Evolutionary conservation across 176 grass and related monocot genomes (phyloP).

Genomic region (Raddia guianensis): DNA sequence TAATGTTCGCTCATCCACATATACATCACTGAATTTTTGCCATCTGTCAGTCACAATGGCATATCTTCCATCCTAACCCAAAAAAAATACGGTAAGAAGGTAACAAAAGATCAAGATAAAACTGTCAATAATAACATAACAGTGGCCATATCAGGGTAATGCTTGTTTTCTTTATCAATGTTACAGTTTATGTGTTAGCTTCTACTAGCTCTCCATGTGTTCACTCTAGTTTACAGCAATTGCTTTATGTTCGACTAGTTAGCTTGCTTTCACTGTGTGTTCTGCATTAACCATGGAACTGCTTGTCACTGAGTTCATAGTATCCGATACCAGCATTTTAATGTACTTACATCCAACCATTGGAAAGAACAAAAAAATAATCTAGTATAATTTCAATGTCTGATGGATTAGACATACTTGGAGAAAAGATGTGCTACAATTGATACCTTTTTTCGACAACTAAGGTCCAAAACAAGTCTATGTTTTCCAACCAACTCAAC

Average conservation of each 20-base stretch:
- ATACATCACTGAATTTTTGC: constrained; percentile 90
- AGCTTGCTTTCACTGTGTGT: background rate
- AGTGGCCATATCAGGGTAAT: background rate
- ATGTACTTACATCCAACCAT: background rate
- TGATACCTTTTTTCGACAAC: constrained; percentile 84
- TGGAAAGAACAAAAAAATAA: constrained; percentile 4
- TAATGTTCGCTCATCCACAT: constrained; percentile 68
- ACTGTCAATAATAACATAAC: constrained; percentile 20
- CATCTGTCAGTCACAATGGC: constrained; percentile 89
- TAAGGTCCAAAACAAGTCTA: constrained; percentile 93
- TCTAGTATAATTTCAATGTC: background rate
- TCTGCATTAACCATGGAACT: background rate
- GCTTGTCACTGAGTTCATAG: background rate
- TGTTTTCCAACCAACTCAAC: constrained; percentile 69
- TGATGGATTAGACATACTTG: background rate
- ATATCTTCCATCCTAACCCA: constrained; percentile 75
- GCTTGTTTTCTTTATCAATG: background rate
- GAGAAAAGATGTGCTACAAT: constrained; percentile 3
- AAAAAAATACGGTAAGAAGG: constrained; percentile 35
- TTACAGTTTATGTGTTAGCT: constrained; percentile 1
- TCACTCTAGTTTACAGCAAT: background rate
- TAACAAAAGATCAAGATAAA: constrained; percentile 12
- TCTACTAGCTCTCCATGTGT: background rate
- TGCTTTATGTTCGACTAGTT: background rate
- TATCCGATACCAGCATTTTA: background rate